Conservation (phyloP, 2,329 filamentous ascomycete genomes). For the Pseudopyricularia cyperi region DNA sequence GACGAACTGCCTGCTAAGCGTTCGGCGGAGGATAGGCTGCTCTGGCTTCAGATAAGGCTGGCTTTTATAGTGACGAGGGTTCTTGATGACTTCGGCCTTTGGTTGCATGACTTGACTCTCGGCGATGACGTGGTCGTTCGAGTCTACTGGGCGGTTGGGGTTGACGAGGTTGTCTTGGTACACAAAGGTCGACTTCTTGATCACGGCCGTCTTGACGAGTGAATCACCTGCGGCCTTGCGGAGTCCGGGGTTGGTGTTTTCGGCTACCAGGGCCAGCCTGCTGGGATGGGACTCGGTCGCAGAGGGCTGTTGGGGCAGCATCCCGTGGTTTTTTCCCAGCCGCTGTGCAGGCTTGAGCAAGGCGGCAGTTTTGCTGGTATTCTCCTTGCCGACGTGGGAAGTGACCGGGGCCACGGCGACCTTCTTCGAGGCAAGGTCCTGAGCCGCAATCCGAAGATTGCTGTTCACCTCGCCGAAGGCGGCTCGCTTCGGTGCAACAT, state of each 20-base stretch:
- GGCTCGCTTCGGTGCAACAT: constrained; percentile 58
- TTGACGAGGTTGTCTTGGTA: constrained; percentile 7
- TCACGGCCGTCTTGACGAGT: constrained; percentile 8
- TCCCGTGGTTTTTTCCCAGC: constrained; percentile 7
- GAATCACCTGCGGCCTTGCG: background rate
- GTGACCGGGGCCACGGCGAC: constrained; percentile 11
- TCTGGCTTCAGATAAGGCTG: constrained; percentile 37
- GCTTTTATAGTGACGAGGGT: constrained; percentile 36
- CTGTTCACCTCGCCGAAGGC: constrained; percentile 79
- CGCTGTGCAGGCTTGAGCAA: constrained; percentile 25
- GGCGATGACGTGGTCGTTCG: background rate
- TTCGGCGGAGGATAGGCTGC: constrained; percentile 25
- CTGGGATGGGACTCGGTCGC: constrained; percentile 1
- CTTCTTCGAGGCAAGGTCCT: constrained; percentile 15
- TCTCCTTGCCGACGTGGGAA: constrained; percentile 18
- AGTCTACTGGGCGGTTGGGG: background rate
- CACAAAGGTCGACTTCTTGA: constrained; percentile 14
- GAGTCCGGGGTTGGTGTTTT: constrained; percentile 1
- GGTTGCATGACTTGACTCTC: background rate
- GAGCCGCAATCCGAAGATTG: constrained; percentile 26
- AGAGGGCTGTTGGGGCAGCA: constrained; percentile 6
- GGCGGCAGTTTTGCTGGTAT: constrained; percentile 11
- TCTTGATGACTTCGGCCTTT: constrained; percentile 10
- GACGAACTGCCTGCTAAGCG: constrained; percentile 27
- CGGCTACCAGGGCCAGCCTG: background rate